Percentiles rank a stretch among this genome's conserved stretches.
These are phyloP conservation scores for Phaeosphaeria sp. DNA, from an alignment of 2,329 filamentous ascomycete genomes.

Conservation along the genomic window DNA sequence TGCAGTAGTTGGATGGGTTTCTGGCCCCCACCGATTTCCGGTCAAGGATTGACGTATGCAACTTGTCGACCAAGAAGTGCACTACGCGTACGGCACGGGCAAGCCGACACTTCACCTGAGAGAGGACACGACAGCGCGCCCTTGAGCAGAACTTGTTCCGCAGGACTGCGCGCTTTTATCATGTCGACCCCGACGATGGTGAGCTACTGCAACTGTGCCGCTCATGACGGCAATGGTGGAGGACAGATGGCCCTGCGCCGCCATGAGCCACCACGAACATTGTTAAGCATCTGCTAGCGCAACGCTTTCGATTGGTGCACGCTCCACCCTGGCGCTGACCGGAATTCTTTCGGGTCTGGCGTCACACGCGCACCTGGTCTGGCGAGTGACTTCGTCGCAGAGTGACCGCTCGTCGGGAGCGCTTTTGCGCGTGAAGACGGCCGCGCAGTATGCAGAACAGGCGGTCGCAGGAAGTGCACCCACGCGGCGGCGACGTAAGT, in stretches of 20 bases:
- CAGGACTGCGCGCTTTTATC: constrained; percentile 19
- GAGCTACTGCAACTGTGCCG: constrained; percentile 2
- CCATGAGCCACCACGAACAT: constrained; percentile 11
- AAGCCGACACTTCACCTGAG: not conserved
- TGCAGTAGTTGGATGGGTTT: constrained; percentile 9
- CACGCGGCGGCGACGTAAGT: constrained; percentile 5
- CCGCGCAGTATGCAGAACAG: not conserved
- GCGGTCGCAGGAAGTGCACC: constrained; percentile 4
- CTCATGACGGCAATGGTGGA: constrained; percentile 3
- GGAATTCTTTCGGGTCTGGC: constrained; percentile 9
- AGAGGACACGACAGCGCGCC: constrained; percentile 14
- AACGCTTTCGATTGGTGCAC: not conserved
- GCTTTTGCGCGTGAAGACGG: not conserved
- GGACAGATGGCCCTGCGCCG: not conserved
- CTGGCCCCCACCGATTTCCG: constrained; percentile 27
- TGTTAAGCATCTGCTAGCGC: constrained; percentile 3
- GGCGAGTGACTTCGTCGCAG: not conserved
- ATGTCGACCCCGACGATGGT: not conserved
- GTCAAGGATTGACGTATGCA: constrained; percentile 13
- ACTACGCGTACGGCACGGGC: constrained; percentile 4
- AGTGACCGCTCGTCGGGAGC: constrained; percentile 5
- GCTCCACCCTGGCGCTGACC: constrained; percentile 2
- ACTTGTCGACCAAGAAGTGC: constrained; percentile 9
- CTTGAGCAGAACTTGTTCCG: constrained; percentile 11
- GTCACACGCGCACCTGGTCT: constrained; percentile 3